Evolutionary conservation across 169 alveolate genomes (phyloP), one percentile per base, ranked within the genome.

Genomic region (Cryptosporidium bovis): DNA sequence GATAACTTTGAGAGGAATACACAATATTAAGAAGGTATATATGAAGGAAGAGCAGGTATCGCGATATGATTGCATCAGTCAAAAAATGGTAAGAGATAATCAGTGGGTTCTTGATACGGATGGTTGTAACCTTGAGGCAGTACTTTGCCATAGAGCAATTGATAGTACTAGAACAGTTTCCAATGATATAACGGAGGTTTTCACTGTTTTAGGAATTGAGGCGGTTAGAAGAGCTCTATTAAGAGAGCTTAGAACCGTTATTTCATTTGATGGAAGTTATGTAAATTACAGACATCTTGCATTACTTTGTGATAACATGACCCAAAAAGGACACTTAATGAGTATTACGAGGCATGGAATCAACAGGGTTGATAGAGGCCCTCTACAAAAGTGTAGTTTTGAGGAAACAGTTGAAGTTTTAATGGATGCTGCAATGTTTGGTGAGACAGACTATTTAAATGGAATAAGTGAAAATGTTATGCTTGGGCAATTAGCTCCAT

Each of bases 311-410:
- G 99, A 99, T 92, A 96, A 97, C 66, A 99, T 99, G 99, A 98
- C 99, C 65, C 99, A 98, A 64, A 97, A 98, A 91, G 99, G 99
- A 48, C 94, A 95, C 82, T 91, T 99, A 34, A 98, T 98, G 96
- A 95, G 99, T n/a, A 98, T 98, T 64, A 98, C 99, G 7, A 96
- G 99, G 66, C 99, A 99, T 93, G 99, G 99, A 0, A 96, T 99
- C 64, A 98, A 99, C 92, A 94, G 99, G 84, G 97, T 98, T 18
- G 99, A 98, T 90, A 92, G 96, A 62, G 99, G 99, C 29, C 99
- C 99, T 7, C 91, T 99, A 83, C 96, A 98, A 92, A 98, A 98
- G 90, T 97, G 99, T 82, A 95, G 99, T 60, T 99, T 99, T 91
- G 99, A 98, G 94, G 99, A 98, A 93, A 98, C 99, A 24, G 99